These are phyloP conservation scores for Fusarium armeniacum DNA, from an alignment of 2,329 filamentous ascomycete species.

Conservation along the genomic window DNA sequence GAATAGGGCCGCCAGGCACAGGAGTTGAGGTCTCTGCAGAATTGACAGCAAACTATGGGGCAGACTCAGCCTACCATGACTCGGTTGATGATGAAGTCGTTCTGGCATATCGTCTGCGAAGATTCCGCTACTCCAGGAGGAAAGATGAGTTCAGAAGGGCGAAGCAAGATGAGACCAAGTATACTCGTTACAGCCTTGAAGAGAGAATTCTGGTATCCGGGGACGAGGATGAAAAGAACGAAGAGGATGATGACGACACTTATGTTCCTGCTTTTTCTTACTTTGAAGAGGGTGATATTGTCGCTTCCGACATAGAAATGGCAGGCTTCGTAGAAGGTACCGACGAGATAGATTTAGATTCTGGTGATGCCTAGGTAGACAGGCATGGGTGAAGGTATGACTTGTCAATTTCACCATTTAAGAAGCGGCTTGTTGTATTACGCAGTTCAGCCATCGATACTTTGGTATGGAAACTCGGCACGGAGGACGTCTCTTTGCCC, in stretches of 20 bases:
- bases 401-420: not conserved
- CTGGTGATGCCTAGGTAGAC: not conserved
- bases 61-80: conserved; percentile 19
- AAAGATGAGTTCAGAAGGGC: conserved; percentile 14
- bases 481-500: not conserved
- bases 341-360: conserved; percentile 4
- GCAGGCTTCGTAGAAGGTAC: conserved; percentile 3
- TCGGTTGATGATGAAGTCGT: conserved; percentile 24
- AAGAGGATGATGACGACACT: not conserved
- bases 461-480: not conserved
- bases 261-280: conserved; percentile 11
- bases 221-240: not conserved
- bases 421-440: not conserved
- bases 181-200: not conserved
- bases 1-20: conserved; percentile 30
- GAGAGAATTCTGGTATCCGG: not conserved
- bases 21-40: conserved; percentile 32
- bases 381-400: not conserved
- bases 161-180: conserved; percentile 26
- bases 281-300: conserved; percentile 13
- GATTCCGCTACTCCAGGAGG: conserved; percentile 32
- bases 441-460: not conserved
- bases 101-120: conserved; percentile 30
- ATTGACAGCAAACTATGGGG: conserved; percentile 17
- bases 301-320: conserved; percentile 14